phyloP scores from a whole-genome alignment of 345 rosid genomes.

The Streptanthus diversifolius region DNA sequence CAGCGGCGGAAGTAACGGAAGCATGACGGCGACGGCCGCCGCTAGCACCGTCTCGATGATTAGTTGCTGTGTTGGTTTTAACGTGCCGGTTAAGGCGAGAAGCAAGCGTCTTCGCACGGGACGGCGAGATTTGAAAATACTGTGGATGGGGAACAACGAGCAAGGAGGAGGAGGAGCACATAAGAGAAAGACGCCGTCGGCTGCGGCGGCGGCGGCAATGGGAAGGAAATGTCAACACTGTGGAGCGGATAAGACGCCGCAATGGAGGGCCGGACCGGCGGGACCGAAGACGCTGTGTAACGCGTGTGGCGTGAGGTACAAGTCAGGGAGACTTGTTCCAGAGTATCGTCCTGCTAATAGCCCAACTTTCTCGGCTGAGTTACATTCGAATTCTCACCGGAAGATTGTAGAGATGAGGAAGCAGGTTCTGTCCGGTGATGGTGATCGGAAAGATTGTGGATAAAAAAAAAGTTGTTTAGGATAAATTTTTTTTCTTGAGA shows the following conservation, averaged over 20 bases:
- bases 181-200: slow-evolving; percentile 34
- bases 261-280: slow-evolving; percentile 79
- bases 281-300: slow-evolving; percentile 87
- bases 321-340: slow-evolving; percentile 78
- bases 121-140: slow-evolving; percentile 34
- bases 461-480: slow-evolving; percentile 31
- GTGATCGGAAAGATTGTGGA: slow-evolving; percentile 44
- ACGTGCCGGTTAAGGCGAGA: slow-evolving; percentile 54
- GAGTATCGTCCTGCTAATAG: slow-evolving; percentile 84
- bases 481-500: background rate
- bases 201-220: slow-evolving; percentile 7
- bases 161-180: slow-evolving; percentile 22
- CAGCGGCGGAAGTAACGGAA: slow-evolving; percentile 32
- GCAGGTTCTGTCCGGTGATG: slow-evolving; percentile 42
- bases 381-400: slow-evolving; percentile 83
- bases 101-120: slow-evolving; percentile 52
- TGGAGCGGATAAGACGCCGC: slow-evolving; percentile 81
- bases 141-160: slow-evolving; percentile 27
- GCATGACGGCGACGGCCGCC: background rate
- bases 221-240: slow-evolving; percentile 89
- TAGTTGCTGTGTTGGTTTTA: slow-evolving; percentile 42
- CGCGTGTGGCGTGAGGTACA: slow-evolving; percentile 84
- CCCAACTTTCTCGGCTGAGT: slow-evolving; percentile 54
- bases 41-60: slow-evolving; percentile 21
- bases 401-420: slow-evolving; percentile 79